A percentile compares a stretch with the other conserved stretches of the same genome.
phyloP scores from a whole-genome alignment of 2,329 filamentous ascomycete species.

The Tolypocladium ovalisporum region DNA sequence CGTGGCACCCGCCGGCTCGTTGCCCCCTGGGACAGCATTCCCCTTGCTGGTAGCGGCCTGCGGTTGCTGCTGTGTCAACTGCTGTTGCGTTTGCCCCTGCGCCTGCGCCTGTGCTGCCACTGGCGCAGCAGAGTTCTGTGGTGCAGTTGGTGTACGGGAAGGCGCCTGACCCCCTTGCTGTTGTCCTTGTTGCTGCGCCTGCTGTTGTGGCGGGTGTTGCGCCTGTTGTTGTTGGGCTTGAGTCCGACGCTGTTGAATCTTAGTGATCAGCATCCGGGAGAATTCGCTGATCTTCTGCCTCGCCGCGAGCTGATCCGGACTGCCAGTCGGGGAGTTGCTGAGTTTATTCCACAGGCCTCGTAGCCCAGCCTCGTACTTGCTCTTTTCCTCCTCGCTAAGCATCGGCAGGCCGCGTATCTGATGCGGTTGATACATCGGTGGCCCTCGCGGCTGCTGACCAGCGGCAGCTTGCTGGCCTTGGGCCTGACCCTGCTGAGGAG shows the following conservation, averaged over 20 bases:
- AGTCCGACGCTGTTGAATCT: conserved; percentile 31
- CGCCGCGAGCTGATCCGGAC: conserved; percentile 36
- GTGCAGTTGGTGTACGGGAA: background rate
- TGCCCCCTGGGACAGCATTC: background rate
- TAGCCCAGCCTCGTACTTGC: conserved; percentile 48
- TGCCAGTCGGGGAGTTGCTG: conserved; percentile 34
- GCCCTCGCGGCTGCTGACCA: conserved; percentile 14
- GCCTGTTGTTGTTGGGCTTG: conserved; percentile 20
- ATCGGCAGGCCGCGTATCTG: conserved; percentile 39
- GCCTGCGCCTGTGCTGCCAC: conserved; percentile 5
- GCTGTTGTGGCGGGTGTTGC: conserved; percentile 5
- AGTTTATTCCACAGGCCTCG: conserved; percentile 41
- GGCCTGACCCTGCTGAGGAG: conserved; percentile 12
- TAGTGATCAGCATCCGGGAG: conserved; percentile 43
- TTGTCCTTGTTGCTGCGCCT: conserved; percentile 1
- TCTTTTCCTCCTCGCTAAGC: conserved; percentile 43
- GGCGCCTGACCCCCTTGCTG: background rate
- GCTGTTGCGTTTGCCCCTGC: too few species aligned
- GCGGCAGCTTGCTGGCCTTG: conserved; percentile 13
- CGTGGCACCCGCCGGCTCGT: conserved; percentile 3
- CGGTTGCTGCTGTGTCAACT: conserved; percentile 2
- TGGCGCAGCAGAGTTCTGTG: conserved; percentile 6
- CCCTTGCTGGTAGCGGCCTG: background rate
- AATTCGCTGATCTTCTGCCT: conserved; percentile 50
- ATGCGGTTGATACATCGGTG: conserved; percentile 37